Evolutionary conservation across 352 stramenopile species (phyloP).

Genomic region (Hyaloperonospora arabidopsidis): DNA sequence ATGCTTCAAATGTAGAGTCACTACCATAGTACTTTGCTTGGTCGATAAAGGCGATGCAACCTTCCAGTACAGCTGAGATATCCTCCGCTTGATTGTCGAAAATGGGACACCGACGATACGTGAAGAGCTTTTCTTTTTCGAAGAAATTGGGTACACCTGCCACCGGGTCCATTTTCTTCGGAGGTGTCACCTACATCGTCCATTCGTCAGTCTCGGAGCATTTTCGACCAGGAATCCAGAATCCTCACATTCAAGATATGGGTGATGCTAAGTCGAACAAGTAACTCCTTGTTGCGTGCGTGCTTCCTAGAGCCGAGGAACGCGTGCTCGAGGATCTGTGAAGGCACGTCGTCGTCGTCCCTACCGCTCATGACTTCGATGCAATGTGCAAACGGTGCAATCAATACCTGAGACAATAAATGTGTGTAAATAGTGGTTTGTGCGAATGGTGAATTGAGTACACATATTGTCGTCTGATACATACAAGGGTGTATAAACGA

Average conservation of each 20-base stretch:
- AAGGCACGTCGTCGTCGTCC: not conserved
- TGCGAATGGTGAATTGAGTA: too few species aligned
- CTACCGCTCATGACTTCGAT: not conserved
- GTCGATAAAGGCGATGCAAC: constrained; percentile 86
- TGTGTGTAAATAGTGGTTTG: too few species aligned
- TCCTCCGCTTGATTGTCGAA: constrained; percentile 89
- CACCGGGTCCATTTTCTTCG: constrained; percentile 68
- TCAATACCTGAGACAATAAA: not conserved
- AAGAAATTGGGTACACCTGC: constrained; percentile 89
- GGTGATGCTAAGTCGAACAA: constrained; percentile 57
- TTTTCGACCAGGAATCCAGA: not conserved
- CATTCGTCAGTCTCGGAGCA: constrained; percentile 1
- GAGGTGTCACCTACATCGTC: constrained; percentile 56
- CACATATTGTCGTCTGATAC: too few species aligned
- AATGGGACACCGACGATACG: constrained; percentile 75
- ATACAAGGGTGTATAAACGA: too few species aligned
- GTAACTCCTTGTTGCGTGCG: constrained; percentile 35
- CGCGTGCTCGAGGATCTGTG: too few species aligned
- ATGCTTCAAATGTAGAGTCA: not conserved
- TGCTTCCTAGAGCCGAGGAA: too few species aligned
- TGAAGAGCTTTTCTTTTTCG: constrained; percentile 77
- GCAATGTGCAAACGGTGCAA: not conserved
- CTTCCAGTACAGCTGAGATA: constrained; percentile 71
- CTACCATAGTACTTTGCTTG: constrained; percentile 88
- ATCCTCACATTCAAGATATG: constrained; percentile 71